These are phyloP conservation scores for Apophysomyces variabilis DNA, from an alignment of 371 early-diverging fungal species.

Conservation along the genomic window DNA sequence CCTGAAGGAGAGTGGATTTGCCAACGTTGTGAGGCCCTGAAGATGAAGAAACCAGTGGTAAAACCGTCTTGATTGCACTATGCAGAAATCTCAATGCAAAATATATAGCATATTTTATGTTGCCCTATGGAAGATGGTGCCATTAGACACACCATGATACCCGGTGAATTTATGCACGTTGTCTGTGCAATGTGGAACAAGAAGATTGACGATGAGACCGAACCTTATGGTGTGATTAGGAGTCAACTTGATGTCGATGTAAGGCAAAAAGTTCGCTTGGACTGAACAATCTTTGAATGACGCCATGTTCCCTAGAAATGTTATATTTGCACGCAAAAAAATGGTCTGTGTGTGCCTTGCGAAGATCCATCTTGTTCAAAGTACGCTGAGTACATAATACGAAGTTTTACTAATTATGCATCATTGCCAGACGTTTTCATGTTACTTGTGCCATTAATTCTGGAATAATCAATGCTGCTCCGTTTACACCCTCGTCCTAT, in stretches of 20 bases:
- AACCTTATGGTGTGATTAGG: constrained; percentile 43
- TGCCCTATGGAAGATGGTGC: constrained; percentile 56
- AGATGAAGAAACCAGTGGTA: constrained; percentile 18
- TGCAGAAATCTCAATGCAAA: neutral
- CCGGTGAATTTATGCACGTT: constrained; percentile 61
- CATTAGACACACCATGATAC: constrained; percentile 52
- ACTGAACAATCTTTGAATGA: neutral
- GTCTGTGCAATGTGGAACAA: constrained; percentile 63
- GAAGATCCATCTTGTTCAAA: constrained; percentile 34
- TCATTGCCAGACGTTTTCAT: constrained; percentile 18
- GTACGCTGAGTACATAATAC: constrained; percentile 22
- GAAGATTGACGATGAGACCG: constrained; percentile 36
- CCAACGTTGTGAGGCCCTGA: constrained; percentile 44
- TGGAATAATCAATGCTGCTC: constrained; percentile 14
- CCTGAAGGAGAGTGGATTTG: constrained; percentile 58
- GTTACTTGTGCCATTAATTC: constrained; percentile 28
- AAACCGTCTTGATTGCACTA: neutral
- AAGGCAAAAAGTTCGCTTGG: constrained; percentile 9
- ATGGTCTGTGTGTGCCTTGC: constrained; percentile 43
- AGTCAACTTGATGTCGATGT: constrained; percentile 30
- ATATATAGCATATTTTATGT: constrained; percentile 51
- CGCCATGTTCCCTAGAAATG: constrained; percentile 29
- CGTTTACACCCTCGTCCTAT: constrained; percentile 13
- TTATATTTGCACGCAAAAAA: constrained; percentile 30
- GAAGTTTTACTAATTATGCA: neutral